Evolutionary conservation across 352 stramenopile species (phyloP), one percentile per base, ranked within the genome.

Genomic region (Phytophthora quininea): DNA sequence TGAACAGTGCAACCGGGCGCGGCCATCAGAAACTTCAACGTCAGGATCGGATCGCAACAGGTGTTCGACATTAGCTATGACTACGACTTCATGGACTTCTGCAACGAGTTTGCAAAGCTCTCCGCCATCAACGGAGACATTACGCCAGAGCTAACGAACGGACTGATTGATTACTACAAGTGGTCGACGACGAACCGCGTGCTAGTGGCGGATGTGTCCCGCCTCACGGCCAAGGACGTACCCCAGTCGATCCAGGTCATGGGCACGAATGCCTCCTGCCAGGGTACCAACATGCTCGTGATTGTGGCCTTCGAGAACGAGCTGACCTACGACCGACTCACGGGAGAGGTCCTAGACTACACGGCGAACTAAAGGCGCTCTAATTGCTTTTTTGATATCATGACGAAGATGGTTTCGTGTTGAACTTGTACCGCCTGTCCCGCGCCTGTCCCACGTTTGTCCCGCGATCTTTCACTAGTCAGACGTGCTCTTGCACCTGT

Each of bases 261-360:
- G 32, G 58, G 66, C 1, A 65, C 57, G 1, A 73, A 73, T 29
- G 55, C 46, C 12, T 50, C 48, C 11, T 58, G 9, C 3, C 66
- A 73, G 24, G 54, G 59, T 50, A n/a, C 15, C 12, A 69, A 69
- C 24, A 12, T 65, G 1, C 40, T 73, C 1, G 46, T 73, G 12
- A 2, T 73, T 10, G 59, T 73, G 30, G 54, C 6, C 2, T 53
- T 32, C 7, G 42, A 61, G 31, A 42, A 61, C 7, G 54, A 53
- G 12, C 33, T 49, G 10, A 5, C 10, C 11, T 49, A 30, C 19
- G 15, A 38, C 48, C 29, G 52, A 35, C 52, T 58, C 33, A 30
- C 52, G 29, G 52, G 42, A 19, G 4, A 48, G 33, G 52, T 58
- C 4, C 27, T 57, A 0, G 24, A 58, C 4, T 29, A 10, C 7